Evolutionary conservation across 345 rosid species (phyloP), one percentile per base, ranked within the genome.

Genomic region (Conringia planisiliqua): DNA sequence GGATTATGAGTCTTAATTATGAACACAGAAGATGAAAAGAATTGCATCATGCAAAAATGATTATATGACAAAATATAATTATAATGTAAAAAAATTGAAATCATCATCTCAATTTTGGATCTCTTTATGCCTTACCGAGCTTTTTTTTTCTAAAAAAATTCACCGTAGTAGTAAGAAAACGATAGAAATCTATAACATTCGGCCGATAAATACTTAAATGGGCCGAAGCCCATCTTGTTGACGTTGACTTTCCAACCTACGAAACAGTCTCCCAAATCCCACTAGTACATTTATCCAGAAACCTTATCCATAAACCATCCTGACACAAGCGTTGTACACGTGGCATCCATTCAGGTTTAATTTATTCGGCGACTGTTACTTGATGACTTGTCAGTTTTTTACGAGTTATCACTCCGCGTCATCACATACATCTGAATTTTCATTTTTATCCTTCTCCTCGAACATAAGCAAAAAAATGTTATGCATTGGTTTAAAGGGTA

Each of bases 331-430:
- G 40, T 35, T 26, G 24, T 20, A 62, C 75, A 62, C 75, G 80
- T 76, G 71, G 52, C 70, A n/a, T 18, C 17, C 66, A 62, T 26
- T 55, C 7, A 54, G 9, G 66, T 39, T n/a, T 0, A 61, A 29
- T 51, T 10, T 54, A 68, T 4, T 75, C 68, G 69, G 74, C 38
- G 57, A 75, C 79, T 61, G 74, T 51, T 62, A 50, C 47, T 68
- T 40, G 70, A 61, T 76, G 70, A 69, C 70, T 50, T 62, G 79
- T 76, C 70, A 32, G 24, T n/a, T 24, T 61, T 32, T 4, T 20
- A 66, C 66, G 58, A 65, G 73, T 29, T 56, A 35, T 27, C 50
- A 7, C 7, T 10, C 11, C 9, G 62, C 73, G 74, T 75, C 74
- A 68, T 32, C 68, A 60, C 24, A 3, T 13, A 26, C 48, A 33